These are phyloP conservation scores for Argentina anserina DNA, from an alignment of 306 rosid species.

Conservation along the genomic window DNA sequence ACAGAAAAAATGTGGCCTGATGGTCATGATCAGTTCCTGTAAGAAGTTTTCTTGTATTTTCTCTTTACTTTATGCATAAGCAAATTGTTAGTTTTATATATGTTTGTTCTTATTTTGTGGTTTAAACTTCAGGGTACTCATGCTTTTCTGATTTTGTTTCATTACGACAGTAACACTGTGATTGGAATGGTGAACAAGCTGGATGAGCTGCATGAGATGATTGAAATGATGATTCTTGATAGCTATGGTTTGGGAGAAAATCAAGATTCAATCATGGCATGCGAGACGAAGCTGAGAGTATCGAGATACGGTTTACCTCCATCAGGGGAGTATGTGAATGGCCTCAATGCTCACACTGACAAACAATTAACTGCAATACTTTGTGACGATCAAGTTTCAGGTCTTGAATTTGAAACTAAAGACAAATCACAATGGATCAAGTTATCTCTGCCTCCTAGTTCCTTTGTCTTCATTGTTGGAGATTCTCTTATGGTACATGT, in stretches of 20 bases:
- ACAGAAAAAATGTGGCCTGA: neutral
- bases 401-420: slow-evolving; percentile 24
- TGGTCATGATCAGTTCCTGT: neutral
- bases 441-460: neutral
- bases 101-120: neutral
- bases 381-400: neutral
- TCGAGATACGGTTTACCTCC: slow-evolving; percentile 16
- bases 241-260: slow-evolving; percentile 10
- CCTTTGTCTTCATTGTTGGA: slow-evolving; percentile 16
- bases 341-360: slow-evolving; percentile 13
- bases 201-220: slow-evolving; percentile 6
- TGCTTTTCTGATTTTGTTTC: neutral
- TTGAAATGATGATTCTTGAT: slow-evolving; percentile 5
- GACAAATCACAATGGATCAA: slow-evolving; percentile 16
- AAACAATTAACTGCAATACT: neutral
- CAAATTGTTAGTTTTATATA: neutral
- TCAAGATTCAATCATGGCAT: neutral
- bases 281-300: neutral
- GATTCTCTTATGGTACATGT: slow-evolving; percentile 19
- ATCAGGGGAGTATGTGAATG: neutral
- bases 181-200: neutral
- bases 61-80: neutral
- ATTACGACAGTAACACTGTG: neutral
- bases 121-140: neutral
- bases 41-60: neutral